phyloP scores from a whole-genome alignment of 768 basidiomycete species.

The Cystobasidiopsis lactophilus region DNA sequence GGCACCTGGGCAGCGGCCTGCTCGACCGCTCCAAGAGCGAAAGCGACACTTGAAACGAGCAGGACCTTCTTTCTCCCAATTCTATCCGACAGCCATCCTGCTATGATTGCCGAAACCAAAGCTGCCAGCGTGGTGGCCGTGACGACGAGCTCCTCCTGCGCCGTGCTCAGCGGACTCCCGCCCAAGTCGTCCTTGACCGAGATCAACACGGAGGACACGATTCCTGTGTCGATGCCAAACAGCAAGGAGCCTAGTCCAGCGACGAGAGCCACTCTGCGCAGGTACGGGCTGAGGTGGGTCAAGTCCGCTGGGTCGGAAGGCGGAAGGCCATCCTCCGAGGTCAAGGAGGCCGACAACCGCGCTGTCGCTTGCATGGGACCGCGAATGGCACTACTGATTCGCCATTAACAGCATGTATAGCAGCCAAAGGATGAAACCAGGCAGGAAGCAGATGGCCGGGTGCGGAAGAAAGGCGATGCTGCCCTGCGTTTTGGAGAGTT shows the following conservation, averaged over 20 bases:
- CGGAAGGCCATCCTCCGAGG: too few relatives aligned
- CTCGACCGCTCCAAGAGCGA: conserved; percentile 11
- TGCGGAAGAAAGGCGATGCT: background rate
- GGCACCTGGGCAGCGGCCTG: conserved; percentile 11
- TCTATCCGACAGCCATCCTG: conserved; percentile 5
- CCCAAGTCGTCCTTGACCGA: conserved; percentile 1
- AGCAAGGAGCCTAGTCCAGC: background rate
- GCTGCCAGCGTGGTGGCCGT: conserved; percentile 4
- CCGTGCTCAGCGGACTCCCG: conserved; percentile 2
- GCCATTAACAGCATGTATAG: too few relatives aligned
- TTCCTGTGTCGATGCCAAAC: conserved; percentile 10
- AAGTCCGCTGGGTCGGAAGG: too few relatives aligned
- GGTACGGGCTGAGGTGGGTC: too few relatives aligned
- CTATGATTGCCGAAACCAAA: background rate
- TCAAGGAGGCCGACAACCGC: too few relatives aligned
- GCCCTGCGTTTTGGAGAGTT: too few relatives aligned
- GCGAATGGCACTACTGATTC: too few relatives aligned
- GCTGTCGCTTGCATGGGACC: too few relatives aligned
- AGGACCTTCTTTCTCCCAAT: conserved; percentile 10
- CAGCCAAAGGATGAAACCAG: background rate
- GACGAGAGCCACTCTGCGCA: too few relatives aligned
- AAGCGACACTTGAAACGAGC: conserved; percentile 5
- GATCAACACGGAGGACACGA: conserved; percentile 9
- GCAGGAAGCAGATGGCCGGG: background rate
- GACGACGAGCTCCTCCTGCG: conserved; percentile 10